These are phyloP conservation scores for Podospora bellae-mahoneyi DNA, from an alignment of 495 filamentous ascomycete species.

Conservation along the genomic window DNA sequence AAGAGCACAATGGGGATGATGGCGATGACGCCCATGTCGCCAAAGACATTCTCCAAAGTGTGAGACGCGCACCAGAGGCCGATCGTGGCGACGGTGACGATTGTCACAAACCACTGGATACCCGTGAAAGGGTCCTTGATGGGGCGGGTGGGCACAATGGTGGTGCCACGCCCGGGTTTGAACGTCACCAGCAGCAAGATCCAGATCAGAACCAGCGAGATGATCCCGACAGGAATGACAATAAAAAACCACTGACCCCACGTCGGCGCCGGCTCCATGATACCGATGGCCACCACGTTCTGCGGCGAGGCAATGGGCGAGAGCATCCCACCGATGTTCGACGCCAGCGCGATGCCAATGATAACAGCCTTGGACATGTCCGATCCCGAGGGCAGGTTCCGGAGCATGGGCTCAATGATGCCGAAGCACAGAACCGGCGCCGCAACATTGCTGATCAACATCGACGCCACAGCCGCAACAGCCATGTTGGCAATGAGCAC, in stretches of 20 bases:
- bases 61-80: conserved; percentile 88
- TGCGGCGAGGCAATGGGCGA: conserved; percentile 96
- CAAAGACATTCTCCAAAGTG: conserved; percentile 80
- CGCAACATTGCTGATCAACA: conserved; percentile 99
- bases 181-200: conserved; percentile 78
- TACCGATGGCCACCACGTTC: conserved; percentile 92
- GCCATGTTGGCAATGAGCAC: conserved; percentile 97
- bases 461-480: conserved; percentile 93
- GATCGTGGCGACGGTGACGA: conserved; percentile 84
- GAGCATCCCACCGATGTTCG: conserved; percentile 93
- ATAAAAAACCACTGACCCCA: conserved; percentile 99
- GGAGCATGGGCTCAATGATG: conserved; percentile 92
- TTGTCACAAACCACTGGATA: conserved; percentile 86
- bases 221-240: conserved; percentile 84
- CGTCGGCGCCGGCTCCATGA: conserved; percentile 84
- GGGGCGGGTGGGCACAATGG: conserved; percentile 86
- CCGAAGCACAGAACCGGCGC: conserved; percentile 98
- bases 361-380: conserved; percentile 93
- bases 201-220: conserved; percentile 90
- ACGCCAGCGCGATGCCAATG: conserved; percentile 90
- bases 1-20: conserved; percentile 94
- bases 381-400: conserved; percentile 85
- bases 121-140: conserved; percentile 86
- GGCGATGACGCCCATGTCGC: conserved; percentile 97
- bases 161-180: conserved; percentile 75